These are phyloP conservation scores for Erythrobasidium hasegawianum DNA, from an alignment of 1,284 basidiomycete genomes.

Conservation along the genomic window DNA sequence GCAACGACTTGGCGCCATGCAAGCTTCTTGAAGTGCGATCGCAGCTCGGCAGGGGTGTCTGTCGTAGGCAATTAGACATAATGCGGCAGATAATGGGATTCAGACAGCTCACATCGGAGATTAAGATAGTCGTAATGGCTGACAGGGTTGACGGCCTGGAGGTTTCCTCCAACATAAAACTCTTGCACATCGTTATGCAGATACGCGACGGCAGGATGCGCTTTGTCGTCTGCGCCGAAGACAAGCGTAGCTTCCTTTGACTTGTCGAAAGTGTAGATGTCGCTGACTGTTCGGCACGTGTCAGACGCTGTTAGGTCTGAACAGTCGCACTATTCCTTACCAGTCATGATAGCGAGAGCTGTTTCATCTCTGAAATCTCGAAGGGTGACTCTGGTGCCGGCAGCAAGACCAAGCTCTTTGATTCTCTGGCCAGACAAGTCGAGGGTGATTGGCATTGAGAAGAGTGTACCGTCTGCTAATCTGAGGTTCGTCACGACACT, in stretches of 20 bases:
- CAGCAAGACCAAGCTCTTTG: slow-evolving; percentile 61
- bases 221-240: slow-evolving; percentile 89
- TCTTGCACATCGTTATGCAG: slow-evolving; percentile 80
- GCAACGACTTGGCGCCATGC: slow-evolving; percentile 96
- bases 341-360: slow-evolving; percentile 87
- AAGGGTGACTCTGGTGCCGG: slow-evolving; percentile 71
- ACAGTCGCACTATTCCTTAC: slow-evolving; percentile 50
- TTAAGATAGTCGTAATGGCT: slow-evolving; percentile 94
- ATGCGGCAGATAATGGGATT: neutral
- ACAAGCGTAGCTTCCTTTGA: slow-evolving; percentile 82
- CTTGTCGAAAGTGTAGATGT: slow-evolving; percentile 81
- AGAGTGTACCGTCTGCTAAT: slow-evolving; percentile 77
- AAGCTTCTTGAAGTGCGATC: slow-evolving; percentile 92
- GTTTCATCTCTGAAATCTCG: slow-evolving; percentile 92
- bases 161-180: slow-evolving; percentile 85
- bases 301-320: neutral
- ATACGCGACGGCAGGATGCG: slow-evolving; percentile 89
- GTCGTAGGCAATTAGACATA: neutral
- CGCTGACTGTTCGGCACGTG: slow-evolving; percentile 60
- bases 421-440: slow-evolving; percentile 80
- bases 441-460: slow-evolving; percentile 92
- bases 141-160: slow-evolving; percentile 87
- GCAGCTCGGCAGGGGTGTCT: slow-evolving; percentile 90
- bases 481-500: slow-evolving; percentile 85
- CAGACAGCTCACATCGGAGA: slow-evolving; percentile 76